Base-by-base conservation (phyloP, 805 yeast genomes). In the Yarrowia divulgata region DNA sequence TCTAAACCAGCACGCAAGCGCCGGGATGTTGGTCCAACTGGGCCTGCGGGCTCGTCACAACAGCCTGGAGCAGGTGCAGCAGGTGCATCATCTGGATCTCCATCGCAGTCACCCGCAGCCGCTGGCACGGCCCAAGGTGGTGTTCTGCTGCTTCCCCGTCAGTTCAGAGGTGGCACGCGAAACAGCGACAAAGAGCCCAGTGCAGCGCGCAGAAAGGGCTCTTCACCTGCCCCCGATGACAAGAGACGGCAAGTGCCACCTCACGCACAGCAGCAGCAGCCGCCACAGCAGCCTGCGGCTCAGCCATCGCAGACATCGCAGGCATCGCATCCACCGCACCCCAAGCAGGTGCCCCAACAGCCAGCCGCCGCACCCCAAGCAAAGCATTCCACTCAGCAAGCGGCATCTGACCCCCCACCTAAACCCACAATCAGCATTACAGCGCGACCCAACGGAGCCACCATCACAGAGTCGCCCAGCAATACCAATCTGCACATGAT, bases 61-160 rank as follows among this genome's bases (percentile, higher is more conserved):
- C 67, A 45, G 5, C 14, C 52, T 3, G 14, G 57, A 69, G 43
- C 19, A 32, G 49, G 35, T 23, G 46, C 45, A 42, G 54, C 49
- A 10, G 69, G 68, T 18, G 16, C 69, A 3, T 43, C 49, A 13
- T 43, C 32, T 19, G 57, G 42, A 8, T 49, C 52, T 19, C 70
- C 69, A 18, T 43, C 48, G 7, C 69, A 52, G 49, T 69, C 66
- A 48, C 60, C 50, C 5, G 54, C 69, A 58, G 32, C 68, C 42
- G 67, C 71, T 55, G 67, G 52, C 34, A 50, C 46, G 48, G 52
- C 69, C 49, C 67, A 46, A 35, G 74, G 73, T 52, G 77, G 77
- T 4, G 77, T 75, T 8, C 54, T 75, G 60, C 71, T 75, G 49
- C 70, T 75, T 16, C 77, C 78, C 1, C 69, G 76, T 18, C 77